Evolutionary conservation across 2,329 filamentous ascomycete species (phyloP).

Genomic region (Zymoseptoria pseudotritici): DNA sequence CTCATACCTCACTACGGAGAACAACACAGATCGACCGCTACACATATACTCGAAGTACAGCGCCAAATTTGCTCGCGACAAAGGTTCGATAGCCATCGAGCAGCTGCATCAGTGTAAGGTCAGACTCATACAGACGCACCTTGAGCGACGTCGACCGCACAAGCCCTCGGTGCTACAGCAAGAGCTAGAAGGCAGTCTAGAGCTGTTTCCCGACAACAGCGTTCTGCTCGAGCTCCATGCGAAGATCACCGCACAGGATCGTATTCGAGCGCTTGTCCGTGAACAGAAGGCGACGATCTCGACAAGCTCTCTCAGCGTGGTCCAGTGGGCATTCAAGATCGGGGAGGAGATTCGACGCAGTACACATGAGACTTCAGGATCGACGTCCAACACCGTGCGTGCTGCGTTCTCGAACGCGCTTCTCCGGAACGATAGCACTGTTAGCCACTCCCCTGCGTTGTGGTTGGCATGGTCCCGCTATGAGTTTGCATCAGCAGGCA

Average conservation of each 20-base stretch:
- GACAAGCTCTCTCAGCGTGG: conserved; percentile 31
- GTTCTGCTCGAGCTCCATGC: conserved; percentile 65
- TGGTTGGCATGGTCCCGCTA: conserved; percentile 26
- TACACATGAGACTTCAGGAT: conserved; percentile 21
- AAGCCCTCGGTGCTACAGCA: conserved; percentile 59
- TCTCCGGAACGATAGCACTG: conserved; percentile 28
- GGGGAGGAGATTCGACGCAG: conserved; percentile 46
- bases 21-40: conserved; percentile 32
- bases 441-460: conserved; percentile 22
- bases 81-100: conserved; percentile 38
- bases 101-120: conserved; percentile 61
- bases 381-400: conserved; percentile 28
- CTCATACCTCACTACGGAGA: conserved; percentile 52
- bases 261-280: conserved; percentile 60
- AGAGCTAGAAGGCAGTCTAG: conserved; percentile 54
- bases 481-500: conserved; percentile 12
- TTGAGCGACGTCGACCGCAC: conserved; percentile 55
- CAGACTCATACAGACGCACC: conserved; percentile 59
- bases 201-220: conserved; percentile 65
- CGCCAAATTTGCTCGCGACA: conserved; percentile 37
- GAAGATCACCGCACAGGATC: conserved; percentile 70
- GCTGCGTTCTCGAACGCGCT: conserved; percentile 42
- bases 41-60: conserved; percentile 35
- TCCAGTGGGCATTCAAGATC: conserved; percentile 49
- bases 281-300: conserved; percentile 18